phyloP scores from a whole-genome alignment of 371 early-diverging fungal genomes.

The Mucor saturninus region DNA sequence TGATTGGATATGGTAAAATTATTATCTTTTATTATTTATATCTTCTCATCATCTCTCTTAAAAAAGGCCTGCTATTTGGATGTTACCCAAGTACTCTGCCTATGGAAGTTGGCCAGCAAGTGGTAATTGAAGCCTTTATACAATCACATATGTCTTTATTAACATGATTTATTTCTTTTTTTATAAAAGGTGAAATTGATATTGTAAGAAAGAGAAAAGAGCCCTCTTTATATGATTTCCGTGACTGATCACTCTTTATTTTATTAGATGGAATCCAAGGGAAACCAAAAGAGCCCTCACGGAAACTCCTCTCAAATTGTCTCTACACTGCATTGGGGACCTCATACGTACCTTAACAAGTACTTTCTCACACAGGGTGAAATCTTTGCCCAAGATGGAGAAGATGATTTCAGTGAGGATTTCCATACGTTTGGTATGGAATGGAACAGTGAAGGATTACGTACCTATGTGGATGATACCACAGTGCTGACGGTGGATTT shows the following conservation, averaged over 20 bases:
- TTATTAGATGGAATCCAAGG: conserved; percentile 61
- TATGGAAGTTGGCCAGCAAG: conserved; percentile 79
- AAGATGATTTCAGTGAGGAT: conserved; percentile 45
- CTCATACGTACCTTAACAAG: conserved; percentile 47
- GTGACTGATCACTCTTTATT: too few species aligned
- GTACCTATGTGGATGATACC: conserved; percentile 65
- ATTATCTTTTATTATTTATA: background rate
- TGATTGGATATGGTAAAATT: conserved; percentile 71
- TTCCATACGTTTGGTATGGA: conserved; percentile 60
- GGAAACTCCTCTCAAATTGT: conserved; percentile 54
- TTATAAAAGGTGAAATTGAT: conserved; percentile 48
- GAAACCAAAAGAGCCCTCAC: conserved; percentile 52
- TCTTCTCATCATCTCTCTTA: background rate
- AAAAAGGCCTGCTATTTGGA: conserved; percentile 63
- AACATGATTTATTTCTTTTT: background rate
- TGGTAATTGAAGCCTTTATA: conserved; percentile 48
- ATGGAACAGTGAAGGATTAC: conserved; percentile 65
- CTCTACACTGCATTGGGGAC: conserved; percentile 71
- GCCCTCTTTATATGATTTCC: background rate
- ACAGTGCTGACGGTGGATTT: conserved; percentile 64
- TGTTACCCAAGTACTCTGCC: conserved; percentile 68
- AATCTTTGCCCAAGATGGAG: conserved; percentile 26
- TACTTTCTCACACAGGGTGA: conserved; percentile 51
- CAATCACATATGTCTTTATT: conserved; percentile 22
- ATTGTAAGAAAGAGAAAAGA: conserved; percentile 34